phyloP scores from a whole-genome alignment of 116 monocot species.

The Iris pallida region DNA sequence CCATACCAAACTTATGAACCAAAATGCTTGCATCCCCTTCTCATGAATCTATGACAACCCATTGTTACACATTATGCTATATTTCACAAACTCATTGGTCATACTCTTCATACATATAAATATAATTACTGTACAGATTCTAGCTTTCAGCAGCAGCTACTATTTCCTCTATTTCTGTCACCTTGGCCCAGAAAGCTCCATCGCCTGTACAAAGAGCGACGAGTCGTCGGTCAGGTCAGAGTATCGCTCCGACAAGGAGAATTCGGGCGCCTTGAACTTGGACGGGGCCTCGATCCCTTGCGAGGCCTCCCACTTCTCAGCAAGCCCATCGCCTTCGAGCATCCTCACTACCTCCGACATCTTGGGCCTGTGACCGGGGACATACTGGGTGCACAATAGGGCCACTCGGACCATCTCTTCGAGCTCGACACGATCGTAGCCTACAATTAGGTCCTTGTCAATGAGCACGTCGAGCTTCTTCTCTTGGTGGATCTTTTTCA shows the following conservation, averaged over 20 bases:
- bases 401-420: constrained; percentile 66
- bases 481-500: constrained; percentile 54
- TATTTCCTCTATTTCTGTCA: constrained; percentile 8
- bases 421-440: constrained; percentile 44
- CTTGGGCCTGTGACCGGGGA: constrained; percentile 44
- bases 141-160: neutral
- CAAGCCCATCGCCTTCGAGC: constrained; percentile 76
- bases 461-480: constrained; percentile 54
- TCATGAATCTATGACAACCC: too few relatives aligned
- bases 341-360: constrained; percentile 72
- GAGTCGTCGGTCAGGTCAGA: constrained; percentile 65
- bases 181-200: constrained; percentile 69
- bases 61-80: too few relatives aligned
- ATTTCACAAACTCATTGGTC: too few relatives aligned
- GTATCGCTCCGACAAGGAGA: constrained; percentile 29
- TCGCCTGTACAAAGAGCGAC: constrained; percentile 41
- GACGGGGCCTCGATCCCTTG: constrained; percentile 22
- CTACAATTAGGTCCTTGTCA: constrained; percentile 43
- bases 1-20: too few relatives aligned
- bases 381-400: constrained; percentile 55
- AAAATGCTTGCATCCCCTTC: too few relatives aligned
- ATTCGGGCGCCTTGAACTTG: constrained; percentile 25
- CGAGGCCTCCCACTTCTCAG: constrained; percentile 65
- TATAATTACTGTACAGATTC: neutral
- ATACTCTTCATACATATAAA: too few relatives aligned